Percentiles rank a stretch among this genome's conserved stretches.
phyloP scores from a whole-genome alignment of 768 basidiomycete genomes.

The Porphyrellus cyaneotinctus region DNA sequence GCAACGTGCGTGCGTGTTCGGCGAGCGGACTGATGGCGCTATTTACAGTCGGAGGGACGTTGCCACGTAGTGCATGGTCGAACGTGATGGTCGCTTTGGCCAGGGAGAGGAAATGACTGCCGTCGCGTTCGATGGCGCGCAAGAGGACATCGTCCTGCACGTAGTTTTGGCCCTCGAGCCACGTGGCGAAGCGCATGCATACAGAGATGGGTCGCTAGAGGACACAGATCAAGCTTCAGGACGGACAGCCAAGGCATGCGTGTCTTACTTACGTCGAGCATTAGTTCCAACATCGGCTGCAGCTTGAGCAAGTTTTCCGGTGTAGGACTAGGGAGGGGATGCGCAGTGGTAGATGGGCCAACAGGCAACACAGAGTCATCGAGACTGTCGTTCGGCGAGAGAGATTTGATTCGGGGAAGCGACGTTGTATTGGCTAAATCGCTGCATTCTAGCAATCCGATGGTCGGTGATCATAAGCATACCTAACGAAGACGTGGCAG shows the following conservation, averaged over 20 bases:
- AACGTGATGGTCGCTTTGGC: conserved; percentile 19
- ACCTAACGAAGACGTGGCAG: conserved; percentile 2
- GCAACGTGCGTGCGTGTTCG: conserved; percentile 14
- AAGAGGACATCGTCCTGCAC: background rate
- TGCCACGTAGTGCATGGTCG: conserved; percentile 15
- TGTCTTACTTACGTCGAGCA: conserved; percentile 11
- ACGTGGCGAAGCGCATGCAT: conserved; percentile 15
- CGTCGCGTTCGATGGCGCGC: conserved; percentile 25
- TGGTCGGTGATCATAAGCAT: background rate
- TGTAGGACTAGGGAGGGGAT: no score
- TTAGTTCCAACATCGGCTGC: background rate
- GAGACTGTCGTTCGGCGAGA: background rate
- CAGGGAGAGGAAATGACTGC: conserved; percentile 11
- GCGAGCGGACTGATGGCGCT: background rate
- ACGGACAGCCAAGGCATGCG: no score
- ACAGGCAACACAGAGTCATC: background rate
- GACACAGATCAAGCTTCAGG: background rate
- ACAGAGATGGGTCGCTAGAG: conserved; percentile 10
- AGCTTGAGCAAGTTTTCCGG: no score
- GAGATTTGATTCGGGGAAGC: no score
- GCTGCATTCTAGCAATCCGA: background rate
- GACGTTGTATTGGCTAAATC: background rate
- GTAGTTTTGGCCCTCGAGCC: conserved; percentile 13
- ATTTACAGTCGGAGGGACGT: background rate
- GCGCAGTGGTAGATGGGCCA: background rate